phyloP scores from a whole-genome alignment of 495 filamentous ascomycete genomes.

The Choiromyces venosus region DNA sequence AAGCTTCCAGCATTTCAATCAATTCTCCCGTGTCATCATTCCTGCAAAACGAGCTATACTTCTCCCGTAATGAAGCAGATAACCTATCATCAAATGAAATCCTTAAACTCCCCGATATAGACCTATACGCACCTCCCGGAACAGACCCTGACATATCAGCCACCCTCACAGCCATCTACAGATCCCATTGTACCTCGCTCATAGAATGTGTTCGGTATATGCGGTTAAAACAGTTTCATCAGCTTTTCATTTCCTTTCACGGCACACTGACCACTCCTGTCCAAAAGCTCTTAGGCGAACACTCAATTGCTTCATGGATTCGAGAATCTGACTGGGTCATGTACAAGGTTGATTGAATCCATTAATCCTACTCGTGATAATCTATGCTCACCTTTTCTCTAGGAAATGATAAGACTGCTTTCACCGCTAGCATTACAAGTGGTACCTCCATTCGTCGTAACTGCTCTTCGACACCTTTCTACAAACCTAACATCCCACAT shows the following conservation, averaged over 20 bases:
- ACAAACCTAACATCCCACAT: conserved; percentile 72
- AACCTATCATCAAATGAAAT: conserved; percentile 50
- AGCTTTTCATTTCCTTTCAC: conserved; percentile 91
- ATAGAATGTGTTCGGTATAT: conserved; percentile 92
- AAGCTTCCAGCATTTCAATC: conserved; percentile 31
- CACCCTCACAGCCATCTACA: conserved; percentile 77
- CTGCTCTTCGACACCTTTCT: conserved; percentile 77
- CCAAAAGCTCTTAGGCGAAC: conserved; percentile 84
- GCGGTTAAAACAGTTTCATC: conserved; percentile 90
- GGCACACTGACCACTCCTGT: conserved; percentile 94
- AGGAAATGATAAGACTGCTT: conserved; percentile 87
- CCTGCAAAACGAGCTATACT: conserved; percentile 40
- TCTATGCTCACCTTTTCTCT: conserved; percentile 14
- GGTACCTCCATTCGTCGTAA: conserved; percentile 73
- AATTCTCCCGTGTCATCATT: conserved; percentile 41
- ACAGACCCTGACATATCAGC: conserved; percentile 79
- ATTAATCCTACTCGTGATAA: not conserved
- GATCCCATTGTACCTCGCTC: conserved; percentile 88
- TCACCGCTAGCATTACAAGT: conserved; percentile 80
- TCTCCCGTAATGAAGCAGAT: conserved; percentile 39
- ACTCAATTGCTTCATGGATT: conserved; percentile 82
- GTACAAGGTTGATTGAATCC: conserved; percentile 55
- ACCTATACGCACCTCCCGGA: conserved; percentile 63
- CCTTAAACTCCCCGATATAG: conserved; percentile 70
- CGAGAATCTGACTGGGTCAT: conserved; percentile 89